phyloP scores from a whole-genome alignment of 192 early-diverging fungal genomes.

The Podila clonocystis region DNA sequence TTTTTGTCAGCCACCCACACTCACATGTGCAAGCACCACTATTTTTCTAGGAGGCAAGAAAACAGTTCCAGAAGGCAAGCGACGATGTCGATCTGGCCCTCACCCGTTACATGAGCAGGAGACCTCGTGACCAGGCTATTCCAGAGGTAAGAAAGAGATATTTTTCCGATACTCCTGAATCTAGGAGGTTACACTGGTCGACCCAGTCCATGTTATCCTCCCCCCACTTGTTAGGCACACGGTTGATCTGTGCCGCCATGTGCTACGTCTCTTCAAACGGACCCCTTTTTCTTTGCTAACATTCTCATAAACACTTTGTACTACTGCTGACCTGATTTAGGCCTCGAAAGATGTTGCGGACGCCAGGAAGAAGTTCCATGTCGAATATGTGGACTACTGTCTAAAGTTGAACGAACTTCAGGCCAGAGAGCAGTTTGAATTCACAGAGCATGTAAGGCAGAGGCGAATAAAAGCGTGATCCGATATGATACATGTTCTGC shows the following conservation, averaged over 20 bases:
- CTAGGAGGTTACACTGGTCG: slow-evolving; percentile 11
- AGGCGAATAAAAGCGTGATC: no score
- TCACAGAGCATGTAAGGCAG: slow-evolving; percentile 68
- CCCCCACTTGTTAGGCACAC: not conserved
- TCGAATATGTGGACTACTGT: slow-evolving; percentile 69
- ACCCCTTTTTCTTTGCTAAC: not conserved
- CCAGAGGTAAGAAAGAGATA: slow-evolving; percentile 53
- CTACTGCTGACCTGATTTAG: slow-evolving; percentile 26
- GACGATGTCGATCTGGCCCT: slow-evolving; percentile 70
- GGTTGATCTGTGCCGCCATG: not conserved
- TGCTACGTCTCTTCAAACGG: not conserved
- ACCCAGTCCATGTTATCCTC: not conserved
- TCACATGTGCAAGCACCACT: not conserved
- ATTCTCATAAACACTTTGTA: not conserved
- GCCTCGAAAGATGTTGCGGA: slow-evolving; percentile 66
- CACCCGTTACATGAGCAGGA: slow-evolving; percentile 68
- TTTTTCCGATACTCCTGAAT: slow-evolving; percentile 29
- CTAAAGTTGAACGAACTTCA: slow-evolving; percentile 78
- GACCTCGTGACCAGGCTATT: slow-evolving; percentile 66
- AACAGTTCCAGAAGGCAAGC: slow-evolving; percentile 67
- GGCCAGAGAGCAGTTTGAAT: slow-evolving; percentile 79
- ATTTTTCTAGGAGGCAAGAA: slow-evolving; percentile 61
- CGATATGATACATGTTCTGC: not conserved
- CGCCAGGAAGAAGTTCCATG: slow-evolving; percentile 70
- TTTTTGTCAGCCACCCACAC: no score